Evolutionary conservation across 495 filamentous ascomycete genomes (phyloP), one percentile per base, ranked within the genome.

Genomic region (Astrothelium subdiscretum): DNA sequence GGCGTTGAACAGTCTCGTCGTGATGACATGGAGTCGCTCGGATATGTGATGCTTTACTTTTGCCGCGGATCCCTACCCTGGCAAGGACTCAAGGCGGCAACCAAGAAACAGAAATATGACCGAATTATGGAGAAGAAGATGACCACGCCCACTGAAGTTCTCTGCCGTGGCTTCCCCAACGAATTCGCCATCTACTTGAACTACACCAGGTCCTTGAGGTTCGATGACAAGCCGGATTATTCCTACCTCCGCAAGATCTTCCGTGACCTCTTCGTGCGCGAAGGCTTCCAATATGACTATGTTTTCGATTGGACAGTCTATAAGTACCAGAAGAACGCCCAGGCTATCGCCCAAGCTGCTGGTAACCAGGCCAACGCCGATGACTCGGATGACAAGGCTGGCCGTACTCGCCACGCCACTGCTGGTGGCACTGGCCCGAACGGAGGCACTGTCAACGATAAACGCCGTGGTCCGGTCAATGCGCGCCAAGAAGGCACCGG

Each of bases 101-200:
- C 95, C 60, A 97, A 99, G 85, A 97, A 99, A 87, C 94, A 99
- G 81, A 99, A 97, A 78, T 97, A 99, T 72, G 95, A 99, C 77
- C 87, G 95, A 59, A 99, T 99, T 78, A 99, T 97, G 95, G 95
- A 99, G 82, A 99, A 99, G 86, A 99, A 99, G 88, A 97, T 99
- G 95, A 99, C 94, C 11, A 99, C 95, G 5, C 94, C 95, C 20
- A 99, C 95, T 68, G 95, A 99, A 72, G 94, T 97, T 43, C 90
- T 99, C 31, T 99, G 95, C 85, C 91, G 94, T 74, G 94, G 92
- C 60, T 97, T 99, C 79, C 95, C 95, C 68, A 97, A 99, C 73
- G 95, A 97, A 79, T 99, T 99, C 73, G 92, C 95, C 77, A 97
- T 97, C 76, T 99, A 99, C 76, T 81, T 99, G 62, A 97, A 99